A percentile compares a stretch with the other conserved stretches of the same genome.
phyloP scores from a whole-genome alignment of 2,329 filamentous ascomycete species.

The Trichoderma endophyticum region DNA sequence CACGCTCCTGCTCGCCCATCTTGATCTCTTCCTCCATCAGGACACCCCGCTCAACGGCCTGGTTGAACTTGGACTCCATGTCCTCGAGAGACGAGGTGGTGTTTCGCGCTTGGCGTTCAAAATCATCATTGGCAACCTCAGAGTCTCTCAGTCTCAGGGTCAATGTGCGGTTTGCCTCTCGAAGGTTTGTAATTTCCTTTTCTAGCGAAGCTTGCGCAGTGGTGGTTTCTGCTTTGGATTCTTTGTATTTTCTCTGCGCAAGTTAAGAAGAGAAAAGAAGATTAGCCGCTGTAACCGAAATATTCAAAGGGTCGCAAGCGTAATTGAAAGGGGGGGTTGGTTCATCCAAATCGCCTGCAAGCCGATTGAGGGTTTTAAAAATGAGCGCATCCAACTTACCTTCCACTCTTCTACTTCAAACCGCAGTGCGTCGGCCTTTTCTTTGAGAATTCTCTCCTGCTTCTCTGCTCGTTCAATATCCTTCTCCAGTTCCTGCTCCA shows the following conservation, averaged over 20 bases:
- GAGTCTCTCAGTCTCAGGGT: conserved; percentile 87
- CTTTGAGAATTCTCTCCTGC: conserved; percentile 77
- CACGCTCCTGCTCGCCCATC: conserved; percentile 86
- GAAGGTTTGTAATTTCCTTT: conserved; percentile 90
- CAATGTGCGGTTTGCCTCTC: conserved; percentile 77
- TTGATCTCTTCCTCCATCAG: conserved; percentile 95
- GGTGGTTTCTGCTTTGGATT: conserved; percentile 85
- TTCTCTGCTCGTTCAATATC: conserved; percentile 95
- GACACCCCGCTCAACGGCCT: conserved; percentile 85
- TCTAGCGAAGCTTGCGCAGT: conserved; percentile 80
- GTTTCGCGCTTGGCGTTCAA: conserved; percentile 91
- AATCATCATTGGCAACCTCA: conserved; percentile 97
- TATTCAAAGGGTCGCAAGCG: not conserved
- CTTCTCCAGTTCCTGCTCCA: conserved; percentile 92
- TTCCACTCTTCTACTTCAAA: conserved; percentile 99
- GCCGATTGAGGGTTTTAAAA: not conserved
- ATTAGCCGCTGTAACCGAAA: conserved; percentile 18
- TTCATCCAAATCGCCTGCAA: not conserved
- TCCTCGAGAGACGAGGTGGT: conserved; percentile 95
- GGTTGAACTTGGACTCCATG: conserved; percentile 94
- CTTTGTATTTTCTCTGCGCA: conserved; percentile 84
- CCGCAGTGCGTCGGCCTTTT: conserved; percentile 78
- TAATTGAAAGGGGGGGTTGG: not conserved
- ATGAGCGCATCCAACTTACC: conserved; percentile 51
- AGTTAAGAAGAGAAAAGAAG: not conserved